These are phyloP conservation scores for Carex arenaria DNA, from an alignment of 202 grass and related monocot genomes.

Conservation along the genomic window DNA sequence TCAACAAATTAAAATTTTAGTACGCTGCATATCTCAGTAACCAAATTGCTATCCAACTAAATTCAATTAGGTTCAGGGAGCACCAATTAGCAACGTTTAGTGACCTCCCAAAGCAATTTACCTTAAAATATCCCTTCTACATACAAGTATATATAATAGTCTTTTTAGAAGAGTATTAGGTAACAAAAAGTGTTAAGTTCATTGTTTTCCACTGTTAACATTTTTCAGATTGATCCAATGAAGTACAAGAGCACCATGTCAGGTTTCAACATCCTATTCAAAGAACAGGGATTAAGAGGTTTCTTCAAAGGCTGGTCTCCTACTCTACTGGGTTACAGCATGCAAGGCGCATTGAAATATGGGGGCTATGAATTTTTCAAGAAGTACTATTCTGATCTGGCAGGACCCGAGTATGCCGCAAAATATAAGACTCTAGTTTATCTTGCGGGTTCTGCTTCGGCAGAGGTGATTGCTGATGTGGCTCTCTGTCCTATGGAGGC, in stretches of 20 bases:
- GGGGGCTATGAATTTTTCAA: conserved; percentile 77
- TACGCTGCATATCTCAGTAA: neutral
- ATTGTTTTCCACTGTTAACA: neutral
- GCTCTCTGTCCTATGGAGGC: conserved; percentile 70
- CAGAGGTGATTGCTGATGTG: conserved; percentile 63
- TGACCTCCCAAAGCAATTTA: neutral
- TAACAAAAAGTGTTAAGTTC: neutral
- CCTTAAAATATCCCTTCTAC: neutral
- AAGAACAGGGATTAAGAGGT: conserved; percentile 63
- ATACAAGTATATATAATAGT: neutral
- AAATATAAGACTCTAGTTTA: conserved; percentile 73
- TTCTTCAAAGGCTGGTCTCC: conserved; percentile 75
- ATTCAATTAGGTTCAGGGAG: neutral
- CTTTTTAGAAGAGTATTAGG: neutral
- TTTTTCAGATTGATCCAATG: conserved; percentile 47
- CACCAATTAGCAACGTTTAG: neutral
- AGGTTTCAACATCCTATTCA: conserved; percentile 59
- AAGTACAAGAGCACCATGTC: conserved; percentile 73
- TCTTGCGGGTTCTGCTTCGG: conserved; percentile 54
- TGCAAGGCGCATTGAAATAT: conserved; percentile 60
- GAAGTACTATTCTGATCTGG: conserved; percentile 67
- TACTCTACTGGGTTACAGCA: conserved; percentile 61
- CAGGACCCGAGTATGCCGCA: conserved; percentile 46
- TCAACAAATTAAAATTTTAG: neutral
- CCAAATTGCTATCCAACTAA: neutral